phyloP scores from a whole-genome alignment of 1,284 basidiomycete genomes.

The Mycena sp. region DNA sequence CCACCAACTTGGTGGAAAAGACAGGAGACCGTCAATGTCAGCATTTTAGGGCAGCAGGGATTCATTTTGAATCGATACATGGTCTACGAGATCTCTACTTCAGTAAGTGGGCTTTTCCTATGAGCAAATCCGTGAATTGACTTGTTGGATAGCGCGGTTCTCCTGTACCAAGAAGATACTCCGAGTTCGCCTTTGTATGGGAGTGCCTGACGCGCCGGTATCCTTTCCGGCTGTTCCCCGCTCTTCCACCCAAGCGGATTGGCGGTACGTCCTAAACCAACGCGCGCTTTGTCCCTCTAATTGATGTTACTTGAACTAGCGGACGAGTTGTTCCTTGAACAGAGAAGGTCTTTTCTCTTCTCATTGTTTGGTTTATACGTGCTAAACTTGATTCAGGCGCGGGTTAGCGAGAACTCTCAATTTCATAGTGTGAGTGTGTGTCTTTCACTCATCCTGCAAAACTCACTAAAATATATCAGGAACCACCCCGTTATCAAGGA shows the following conservation, averaged over 20 bases:
- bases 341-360: conserved; percentile 67
- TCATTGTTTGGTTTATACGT: neutral
- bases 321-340: conserved; percentile 89
- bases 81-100: conserved; percentile 83
- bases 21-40: conserved; percentile 76
- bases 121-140: neutral
- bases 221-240: conserved; percentile 92
- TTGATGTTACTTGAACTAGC: conserved; percentile 50
- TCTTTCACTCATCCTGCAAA: neutral
- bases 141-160: conserved; percentile 58
- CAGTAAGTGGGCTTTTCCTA: conserved; percentile 59
- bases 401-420: conserved; percentile 86
- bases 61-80: conserved; percentile 87
- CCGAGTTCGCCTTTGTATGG: conserved; percentile 91
- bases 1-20: conserved; percentile 87
- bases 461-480: conserved; percentile 47
- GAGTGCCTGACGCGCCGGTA: conserved; percentile 83
- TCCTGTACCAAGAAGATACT: conserved; percentile 82
- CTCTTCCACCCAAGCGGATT: conserved; percentile 89
- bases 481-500: conserved; percentile 92
- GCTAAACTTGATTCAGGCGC: conserved; percentile 50
- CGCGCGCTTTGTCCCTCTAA: neutral
- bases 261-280: conserved; percentile 76
- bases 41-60: conserved; percentile 84
- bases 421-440: conserved; percentile 70